These are phyloP conservation scores for Trichoderma gracile DNA, from an alignment of 2,329 filamentous ascomycete species.

Conservation along the genomic window DNA sequence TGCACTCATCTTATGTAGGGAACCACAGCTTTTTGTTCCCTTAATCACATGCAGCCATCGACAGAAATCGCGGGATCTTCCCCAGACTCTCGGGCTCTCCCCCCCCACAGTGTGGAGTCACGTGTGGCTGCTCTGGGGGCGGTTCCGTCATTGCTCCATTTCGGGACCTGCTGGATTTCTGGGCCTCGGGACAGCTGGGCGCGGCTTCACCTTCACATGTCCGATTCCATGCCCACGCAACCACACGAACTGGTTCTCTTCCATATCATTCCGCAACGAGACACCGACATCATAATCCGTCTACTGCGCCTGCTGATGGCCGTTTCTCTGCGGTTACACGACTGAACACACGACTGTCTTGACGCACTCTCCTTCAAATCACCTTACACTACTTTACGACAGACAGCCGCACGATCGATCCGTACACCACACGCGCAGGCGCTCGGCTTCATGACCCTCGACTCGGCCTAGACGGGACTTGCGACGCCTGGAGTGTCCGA, in stretches of 20 bases:
- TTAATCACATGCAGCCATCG: not conserved
- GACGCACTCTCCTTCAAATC: not conserved
- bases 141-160: slow-evolving; percentile 21
- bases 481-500: slow-evolving; percentile 22
- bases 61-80: not conserved
- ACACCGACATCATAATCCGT: not conserved
- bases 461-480: slow-evolving; percentile 10
- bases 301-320: slow-evolving; percentile 3
- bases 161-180: slow-evolving; percentile 7
- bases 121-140: slow-evolving; percentile 16
- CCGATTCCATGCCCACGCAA: not conserved
- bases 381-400: not conserved
- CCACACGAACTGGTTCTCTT: not conserved
- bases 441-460: slow-evolving; percentile 14
- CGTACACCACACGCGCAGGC: not conserved
- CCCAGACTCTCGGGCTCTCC: not conserved
- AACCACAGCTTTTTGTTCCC: too few species aligned
- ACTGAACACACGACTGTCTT: slow-evolving; percentile 5
- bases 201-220: slow-evolving; percentile 23
- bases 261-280: not conserved
- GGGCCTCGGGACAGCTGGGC: slow-evolving; percentile 22
- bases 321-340: not conserved
- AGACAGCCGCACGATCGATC: not conserved
- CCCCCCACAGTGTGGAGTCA: slow-evolving; percentile 17
- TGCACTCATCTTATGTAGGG: too few species aligned